Base-by-base conservation (phyloP, 306 rosid species). In the Cicer pinnatifidum region DNA sequence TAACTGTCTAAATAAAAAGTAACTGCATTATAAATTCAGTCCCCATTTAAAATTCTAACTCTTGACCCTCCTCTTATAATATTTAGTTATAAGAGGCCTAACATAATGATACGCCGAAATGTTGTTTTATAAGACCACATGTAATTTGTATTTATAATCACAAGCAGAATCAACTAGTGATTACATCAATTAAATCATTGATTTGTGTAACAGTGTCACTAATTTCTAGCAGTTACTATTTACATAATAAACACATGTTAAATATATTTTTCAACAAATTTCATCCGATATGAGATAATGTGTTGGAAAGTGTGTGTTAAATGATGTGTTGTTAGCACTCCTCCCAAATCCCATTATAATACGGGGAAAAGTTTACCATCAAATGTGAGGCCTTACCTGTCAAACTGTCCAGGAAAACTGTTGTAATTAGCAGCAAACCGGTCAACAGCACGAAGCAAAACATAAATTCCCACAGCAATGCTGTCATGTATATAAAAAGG, bases 401-500 rank as follows among this genome's bases (percentile, higher is more conserved):
- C 91, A 81, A 89, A 91, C 67, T 89, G 92, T 60, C 99, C 97
- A 5, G 99, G 99, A 81, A 94, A 91, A 82, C 86, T 87, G 80
- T 94, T 91, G 91, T 89, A 91, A 81, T 89, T 94, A 12, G 96
- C 91, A 71, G 97, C 92, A 85, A 94, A 94, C 43, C 97, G 93
- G 38, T 94, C 99, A 51, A 91, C 95, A 59, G 99, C 95, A 51
- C 99, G 94, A 81, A 94, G 89, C 84, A 94, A 84, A 82, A 94
- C 82, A 80, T 91, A 94, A 75, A 91, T 89, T 73, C 96, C 97
- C 63, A 83, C 85, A 37, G 99, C 91, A 8, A 81, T 82, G 75
- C 99, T 94, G 90, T 67, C 65, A 78, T 40, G 43, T 51, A 73
- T 66, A 72, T 11, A 64, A 82, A 75, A 64, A 80, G 12, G 51